phyloP scores from a whole-genome alignment of 768 basidiomycete species.

The Naganishia randhawae region DNA sequence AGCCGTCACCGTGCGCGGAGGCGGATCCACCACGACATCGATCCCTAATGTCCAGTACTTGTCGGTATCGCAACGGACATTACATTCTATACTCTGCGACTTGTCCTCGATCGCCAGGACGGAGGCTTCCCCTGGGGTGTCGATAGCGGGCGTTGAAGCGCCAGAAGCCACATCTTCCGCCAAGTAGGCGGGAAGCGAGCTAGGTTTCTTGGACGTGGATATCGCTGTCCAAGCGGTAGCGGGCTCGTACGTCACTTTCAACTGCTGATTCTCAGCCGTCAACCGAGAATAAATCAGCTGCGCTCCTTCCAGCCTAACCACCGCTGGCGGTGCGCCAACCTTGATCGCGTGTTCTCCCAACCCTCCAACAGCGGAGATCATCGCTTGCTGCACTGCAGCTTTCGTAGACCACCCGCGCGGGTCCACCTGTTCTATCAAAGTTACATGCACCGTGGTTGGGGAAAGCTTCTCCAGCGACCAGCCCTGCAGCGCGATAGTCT shows the following conservation, averaged over 20 bases:
- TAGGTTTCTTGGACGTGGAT: slow-evolving; percentile 41
- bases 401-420: slow-evolving; percentile 97
- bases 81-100: slow-evolving; percentile 66
- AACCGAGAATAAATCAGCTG: slow-evolving; percentile 70
- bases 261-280: slow-evolving; percentile 77
- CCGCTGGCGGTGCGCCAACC: slow-evolving; percentile 87
- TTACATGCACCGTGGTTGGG: slow-evolving; percentile 88
- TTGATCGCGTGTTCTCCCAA: slow-evolving; percentile 95
- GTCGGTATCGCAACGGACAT: slow-evolving; percentile 85
- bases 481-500: slow-evolving; percentile 95
- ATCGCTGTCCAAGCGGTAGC: slow-evolving; percentile 50
- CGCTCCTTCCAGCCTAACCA: slow-evolving; percentile 74
- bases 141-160: neutral
- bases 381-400: slow-evolving; percentile 84
- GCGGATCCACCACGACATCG: slow-evolving; percentile 57
- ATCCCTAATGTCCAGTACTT: slow-evolving; percentile 71
- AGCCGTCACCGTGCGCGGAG: slow-evolving; percentile 79
- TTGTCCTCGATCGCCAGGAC: slow-evolving; percentile 18
- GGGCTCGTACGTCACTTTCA: slow-evolving; percentile 73
- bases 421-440: slow-evolving; percentile 91
- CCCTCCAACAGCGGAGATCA: slow-evolving; percentile 82
- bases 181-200: slow-evolving; percentile 35
- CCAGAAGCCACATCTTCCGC: neutral
- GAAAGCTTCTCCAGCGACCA: slow-evolving; percentile 96
- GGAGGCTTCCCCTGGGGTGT: neutral